A percentile compares a stretch with the other conserved stretches of the same genome.
Conservation (phyloP, 331 rosid genomes). For the Malus hybrid region DNA sequence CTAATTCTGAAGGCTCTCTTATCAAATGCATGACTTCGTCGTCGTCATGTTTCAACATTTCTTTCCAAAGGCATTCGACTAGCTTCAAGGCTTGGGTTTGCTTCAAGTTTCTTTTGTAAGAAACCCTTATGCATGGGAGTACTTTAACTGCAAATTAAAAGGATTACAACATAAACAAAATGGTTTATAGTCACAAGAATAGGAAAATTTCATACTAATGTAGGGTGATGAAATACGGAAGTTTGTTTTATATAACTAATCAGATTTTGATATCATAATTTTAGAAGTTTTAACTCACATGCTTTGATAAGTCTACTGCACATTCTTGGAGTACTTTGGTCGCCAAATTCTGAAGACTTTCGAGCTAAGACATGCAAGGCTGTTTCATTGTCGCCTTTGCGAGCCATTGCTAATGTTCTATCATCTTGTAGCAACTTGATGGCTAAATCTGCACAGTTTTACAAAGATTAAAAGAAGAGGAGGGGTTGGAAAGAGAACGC, state of each 20-base stretch:
- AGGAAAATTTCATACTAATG: too few relatives aligned
- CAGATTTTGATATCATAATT: background rate
- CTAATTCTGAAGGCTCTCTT: background rate
- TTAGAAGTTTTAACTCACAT: background rate
- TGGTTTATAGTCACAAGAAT: background rate
- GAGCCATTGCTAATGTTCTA: background rate
- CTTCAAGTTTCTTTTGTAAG: background rate
- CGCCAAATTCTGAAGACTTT: background rate
- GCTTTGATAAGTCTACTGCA: background rate
- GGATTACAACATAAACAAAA: background rate
- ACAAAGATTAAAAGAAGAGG: background rate
- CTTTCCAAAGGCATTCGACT: background rate
- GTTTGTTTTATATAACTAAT: too few relatives aligned
- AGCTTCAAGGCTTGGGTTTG: background rate
- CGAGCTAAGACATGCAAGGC: conserved; percentile 14
- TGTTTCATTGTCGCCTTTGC: background rate
- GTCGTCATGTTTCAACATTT: background rate
- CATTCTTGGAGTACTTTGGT: background rate
- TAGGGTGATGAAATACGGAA: too few relatives aligned
- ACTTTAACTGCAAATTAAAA: background rate
- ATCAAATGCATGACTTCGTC: background rate
- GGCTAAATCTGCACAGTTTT: conserved; percentile 1
- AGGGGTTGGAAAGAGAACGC: too few relatives aligned
- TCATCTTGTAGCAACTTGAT: background rate
- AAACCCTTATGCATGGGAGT: background rate